A percentile compares a stretch with the other conserved stretches of the same genome.
Evolutionary conservation across 2,329 filamentous ascomycete genomes (phyloP).

Genomic region (Cercospora sp.): DNA sequence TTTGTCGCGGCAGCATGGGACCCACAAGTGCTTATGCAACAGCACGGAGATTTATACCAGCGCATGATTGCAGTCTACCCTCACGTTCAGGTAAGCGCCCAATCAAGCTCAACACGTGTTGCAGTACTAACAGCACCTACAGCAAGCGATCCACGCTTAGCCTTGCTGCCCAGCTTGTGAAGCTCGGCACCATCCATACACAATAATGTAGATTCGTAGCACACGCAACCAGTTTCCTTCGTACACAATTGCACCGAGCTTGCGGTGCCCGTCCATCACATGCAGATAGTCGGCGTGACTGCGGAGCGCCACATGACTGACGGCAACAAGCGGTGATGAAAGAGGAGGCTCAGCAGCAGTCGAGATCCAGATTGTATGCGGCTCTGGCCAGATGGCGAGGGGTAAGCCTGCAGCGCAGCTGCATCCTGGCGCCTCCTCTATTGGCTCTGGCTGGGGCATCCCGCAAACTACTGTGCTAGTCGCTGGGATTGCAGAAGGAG

Average conservation of each 20-base stretch:
- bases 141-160: constrained; percentile 63
- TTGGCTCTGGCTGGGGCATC: background rate
- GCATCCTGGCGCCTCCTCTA: constrained; percentile 4
- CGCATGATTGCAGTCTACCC: constrained; percentile 81
- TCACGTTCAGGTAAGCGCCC: constrained; percentile 43
- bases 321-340: constrained; percentile 15
- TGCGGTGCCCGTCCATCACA: background rate
- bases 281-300: background rate
- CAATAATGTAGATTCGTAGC: background rate
- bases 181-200: constrained; percentile 5
- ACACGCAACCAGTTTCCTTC: constrained; percentile 1
- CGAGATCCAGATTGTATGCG: constrained; percentile 14
- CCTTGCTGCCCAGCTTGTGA: background rate
- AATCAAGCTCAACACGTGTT: constrained; percentile 12
- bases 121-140: constrained; percentile 37
- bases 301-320: constrained; percentile 1
- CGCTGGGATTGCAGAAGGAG: background rate
- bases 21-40: constrained; percentile 70
- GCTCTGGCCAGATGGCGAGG: constrained; percentile 14
- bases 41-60: constrained; percentile 79
- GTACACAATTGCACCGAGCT: background rate
- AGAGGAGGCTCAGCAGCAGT: constrained; percentile 4
- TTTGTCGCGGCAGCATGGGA: constrained; percentile 77
- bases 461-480: background rate
- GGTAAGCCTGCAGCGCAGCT: constrained; percentile 7